Evolutionary conservation across 257 asterid species (phyloP).

Genomic region (Solanum piurae): DNA sequence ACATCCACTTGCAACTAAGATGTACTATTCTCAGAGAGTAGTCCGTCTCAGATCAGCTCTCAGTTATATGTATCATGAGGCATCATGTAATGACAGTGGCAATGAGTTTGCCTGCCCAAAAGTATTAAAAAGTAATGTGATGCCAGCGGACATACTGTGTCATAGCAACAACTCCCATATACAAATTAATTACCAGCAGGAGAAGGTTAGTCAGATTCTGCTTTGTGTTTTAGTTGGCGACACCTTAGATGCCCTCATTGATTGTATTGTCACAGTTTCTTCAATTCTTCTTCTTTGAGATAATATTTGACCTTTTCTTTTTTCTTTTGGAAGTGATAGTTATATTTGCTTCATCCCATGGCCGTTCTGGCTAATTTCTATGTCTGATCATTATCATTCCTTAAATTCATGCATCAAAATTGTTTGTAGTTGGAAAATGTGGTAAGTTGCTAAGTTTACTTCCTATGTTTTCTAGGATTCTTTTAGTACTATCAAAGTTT

Average conservation of each 20-base stretch:
- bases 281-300: background rate
- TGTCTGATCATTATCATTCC: background rate
- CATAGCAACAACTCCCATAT: constrained; percentile 26
- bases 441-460: background rate
- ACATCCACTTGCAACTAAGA: constrained; percentile 85
- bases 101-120: constrained; percentile 19
- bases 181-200: constrained; percentile 40
- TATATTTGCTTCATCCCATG: background rate
- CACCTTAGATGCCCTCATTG: background rate
- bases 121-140: constrained; percentile 25
- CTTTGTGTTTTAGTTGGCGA: constrained; percentile 4
- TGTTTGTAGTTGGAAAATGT: background rate
- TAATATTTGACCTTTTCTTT: background rate
- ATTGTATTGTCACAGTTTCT: background rate
- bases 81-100: constrained; percentile 27
- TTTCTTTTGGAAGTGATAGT: background rate
- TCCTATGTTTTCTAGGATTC: background rate
- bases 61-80: constrained; percentile 42
- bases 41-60: constrained; percentile 53
- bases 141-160: constrained; percentile 21
- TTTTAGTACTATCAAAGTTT: background rate
- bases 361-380: background rate
- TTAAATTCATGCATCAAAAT: background rate
- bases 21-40: constrained; percentile 63
- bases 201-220: constrained; percentile 19